Percentiles rank a stretch among this genome's conserved stretches.
Conservation (phyloP, 2,329 filamentous ascomycete genomes). For the Paecilomyces formosus region DNA sequence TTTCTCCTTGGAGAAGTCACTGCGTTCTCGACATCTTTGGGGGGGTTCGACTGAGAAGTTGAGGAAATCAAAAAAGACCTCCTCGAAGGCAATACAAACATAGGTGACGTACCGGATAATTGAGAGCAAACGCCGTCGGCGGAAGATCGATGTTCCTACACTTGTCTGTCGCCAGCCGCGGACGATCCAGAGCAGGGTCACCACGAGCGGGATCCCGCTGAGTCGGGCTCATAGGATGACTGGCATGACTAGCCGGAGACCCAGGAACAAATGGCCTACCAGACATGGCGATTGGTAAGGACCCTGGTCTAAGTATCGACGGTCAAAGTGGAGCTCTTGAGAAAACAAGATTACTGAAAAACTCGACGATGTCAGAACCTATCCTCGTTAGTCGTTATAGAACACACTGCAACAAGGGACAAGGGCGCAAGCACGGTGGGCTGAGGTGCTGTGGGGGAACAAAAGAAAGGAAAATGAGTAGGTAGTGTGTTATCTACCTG, state of each 20-base stretch:
- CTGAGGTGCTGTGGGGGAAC: not conserved
- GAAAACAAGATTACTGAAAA: not conserved
- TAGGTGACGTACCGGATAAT: constrained; percentile 15
- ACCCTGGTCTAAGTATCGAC: not conserved
- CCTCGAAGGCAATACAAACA: not conserved
- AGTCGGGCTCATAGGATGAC: not conserved
- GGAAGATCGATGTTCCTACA: constrained; percentile 19
- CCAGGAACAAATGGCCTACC: not conserved
- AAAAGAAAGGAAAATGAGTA: not conserved
- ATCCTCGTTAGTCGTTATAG: not conserved
- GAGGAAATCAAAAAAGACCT: not conserved
- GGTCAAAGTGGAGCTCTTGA: not conserved
- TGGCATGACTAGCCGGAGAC: not conserved
- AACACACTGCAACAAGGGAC: not conserved
- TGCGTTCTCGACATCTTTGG: constrained; percentile 1
- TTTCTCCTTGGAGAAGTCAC: not conserved
- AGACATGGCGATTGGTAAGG: not conserved
- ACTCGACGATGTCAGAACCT: not conserved
- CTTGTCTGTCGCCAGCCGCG: constrained; percentile 12
- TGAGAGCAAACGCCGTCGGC: constrained; percentile 12
- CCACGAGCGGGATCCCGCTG: not conserved
- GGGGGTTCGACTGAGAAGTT: not conserved
- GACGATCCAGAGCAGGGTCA: constrained; percentile 16
- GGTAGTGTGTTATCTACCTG: not conserved
- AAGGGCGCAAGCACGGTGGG: not conserved